phyloP scores from a whole-genome alignment of 805 yeast species.

The Yarrowia osloensis region DNA sequence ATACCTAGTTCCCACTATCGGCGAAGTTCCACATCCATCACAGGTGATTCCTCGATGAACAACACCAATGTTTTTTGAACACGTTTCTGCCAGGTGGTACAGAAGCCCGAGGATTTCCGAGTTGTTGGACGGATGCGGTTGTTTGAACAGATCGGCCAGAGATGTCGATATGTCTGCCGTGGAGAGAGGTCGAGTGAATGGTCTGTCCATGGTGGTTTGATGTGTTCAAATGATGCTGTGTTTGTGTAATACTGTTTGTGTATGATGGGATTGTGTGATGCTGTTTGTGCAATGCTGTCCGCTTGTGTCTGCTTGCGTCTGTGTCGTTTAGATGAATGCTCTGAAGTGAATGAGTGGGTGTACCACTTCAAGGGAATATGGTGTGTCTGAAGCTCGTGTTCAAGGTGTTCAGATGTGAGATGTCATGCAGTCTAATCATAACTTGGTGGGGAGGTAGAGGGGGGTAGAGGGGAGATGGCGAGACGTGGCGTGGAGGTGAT shows the following conservation, averaged over 20 bases:
- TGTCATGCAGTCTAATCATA: not conserved
- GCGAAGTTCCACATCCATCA: slow-evolving; percentile 40
- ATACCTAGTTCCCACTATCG: slow-evolving; percentile 52
- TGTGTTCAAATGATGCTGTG: not conserved
- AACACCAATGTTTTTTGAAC: slow-evolving; percentile 34
- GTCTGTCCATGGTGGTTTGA: slow-evolving; percentile 2
- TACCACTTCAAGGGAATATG: too few relatives aligned
- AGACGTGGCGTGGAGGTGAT: too few relatives aligned
- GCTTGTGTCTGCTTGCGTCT: too few relatives aligned
- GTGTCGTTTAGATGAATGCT: too few relatives aligned
- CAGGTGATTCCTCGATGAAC: slow-evolving; percentile 43
- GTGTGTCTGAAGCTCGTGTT: too few relatives aligned
- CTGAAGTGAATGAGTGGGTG: not conserved
- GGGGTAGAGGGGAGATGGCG: too few relatives aligned
- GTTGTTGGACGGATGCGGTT: slow-evolving; percentile 6
- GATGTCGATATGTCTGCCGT: slow-evolving; percentile 2
- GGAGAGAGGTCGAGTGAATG: not conserved
- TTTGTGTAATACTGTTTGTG: not conserved
- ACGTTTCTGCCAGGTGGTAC: slow-evolving; percentile 37
- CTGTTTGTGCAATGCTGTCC: not conserved
- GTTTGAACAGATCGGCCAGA: not conserved
- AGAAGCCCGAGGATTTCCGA: slow-evolving; percentile 35
- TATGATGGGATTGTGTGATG: not conserved
- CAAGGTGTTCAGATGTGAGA: not conserved
- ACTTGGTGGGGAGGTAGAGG: too few relatives aligned